Base-by-base conservation (phyloP, 2,329 filamentous ascomycete genomes). In the Alternaria triticina region DNA sequence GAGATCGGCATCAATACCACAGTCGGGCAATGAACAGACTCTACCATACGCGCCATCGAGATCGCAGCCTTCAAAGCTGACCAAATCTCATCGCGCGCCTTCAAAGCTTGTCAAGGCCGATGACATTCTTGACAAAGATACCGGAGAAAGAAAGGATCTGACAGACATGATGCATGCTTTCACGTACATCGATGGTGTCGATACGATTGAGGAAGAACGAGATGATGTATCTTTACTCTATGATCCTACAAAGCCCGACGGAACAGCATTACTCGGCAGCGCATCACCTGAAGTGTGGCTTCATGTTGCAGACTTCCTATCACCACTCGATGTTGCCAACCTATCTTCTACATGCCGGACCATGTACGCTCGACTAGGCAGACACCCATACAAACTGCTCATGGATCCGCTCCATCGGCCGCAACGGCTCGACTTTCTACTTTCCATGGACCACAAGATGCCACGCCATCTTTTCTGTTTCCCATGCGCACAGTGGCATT, bases 381-480 rank as follows among this genome's bases (percentile, higher is more conserved):
- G 62, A 23, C 68, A 67, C 23, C 63, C 73, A 1, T 73, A 72
- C 57, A 66, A 70, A 47, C 25, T 75, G 13, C 62, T 77, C 4
- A 23, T 66, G 36, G 66, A 77, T 33, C 81, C 84, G 4, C 73
- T 82, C 7, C 85, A 88, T 67, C 76, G 75, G 47, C 67, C 80
- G 6, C 74, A 85, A 61, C 84, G 83, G 54, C 78, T 83, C 49
- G 76, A 83, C 5, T 88, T 89, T 70, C 80, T 90, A 6, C 71
- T 82, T 12, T 73, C 77, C 3, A 80, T 89, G 70, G 86, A 89
- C 64, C 72, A 77, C 12, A 73, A 81, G 15, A 78, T 87, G 17
- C 87, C 87, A 3, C 79, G 83, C 36, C 86, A 89, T 68, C 81
- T 90, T 7, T 82, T 89, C 57, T 90, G 88, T 74, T 87, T 88